Percentiles rank a stretch among this genome's conserved stretches.
Evolutionary conservation across 2,329 filamentous ascomycete species (phyloP).

Genomic region (Pseudogymnoascus destructans): DNA sequence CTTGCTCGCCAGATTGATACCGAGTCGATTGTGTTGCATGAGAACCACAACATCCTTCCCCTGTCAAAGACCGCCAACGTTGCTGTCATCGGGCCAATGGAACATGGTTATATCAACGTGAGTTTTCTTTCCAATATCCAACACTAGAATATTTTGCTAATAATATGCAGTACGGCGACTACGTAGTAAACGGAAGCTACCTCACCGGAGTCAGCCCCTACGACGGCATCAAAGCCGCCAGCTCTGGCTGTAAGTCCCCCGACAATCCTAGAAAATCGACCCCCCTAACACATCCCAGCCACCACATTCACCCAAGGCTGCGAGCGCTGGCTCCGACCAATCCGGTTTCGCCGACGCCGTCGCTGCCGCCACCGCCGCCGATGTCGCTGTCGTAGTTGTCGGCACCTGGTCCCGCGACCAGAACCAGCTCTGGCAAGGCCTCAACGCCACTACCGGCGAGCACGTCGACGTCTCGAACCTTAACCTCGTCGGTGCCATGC

Average conservation of each 20-base stretch:
- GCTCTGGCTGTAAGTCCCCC: constrained; percentile 35
- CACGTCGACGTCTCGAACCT: constrained; percentile 54
- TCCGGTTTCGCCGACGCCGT: constrained; percentile 55
- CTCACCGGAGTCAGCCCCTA: constrained; percentile 55
- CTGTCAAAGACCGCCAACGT: constrained; percentile 53
- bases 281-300: constrained; percentile 6
- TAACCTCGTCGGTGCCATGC: constrained; percentile 57
- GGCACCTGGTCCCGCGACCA: constrained; percentile 68
- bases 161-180: constrained; percentile 51
- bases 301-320: constrained; percentile 58
- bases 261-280: too few relatives aligned
- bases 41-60: constrained; percentile 58
- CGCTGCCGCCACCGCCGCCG: constrained; percentile 49
- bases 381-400: constrained; percentile 60
- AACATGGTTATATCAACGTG: constrained; percentile 56
- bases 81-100: constrained; percentile 65
- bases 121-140: constrained; percentile 21
- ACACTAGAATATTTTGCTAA: constrained; percentile 4
- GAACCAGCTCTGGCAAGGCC: constrained; percentile 52
- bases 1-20: constrained; percentile 64
- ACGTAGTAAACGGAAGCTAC: constrained; percentile 52
- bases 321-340: constrained; percentile 55
- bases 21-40: constrained; percentile 68
- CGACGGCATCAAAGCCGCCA: constrained; percentile 51
- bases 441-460: constrained; percentile 65